A percentile compares a stretch with the other conserved stretches of the same genome.
phyloP scores from a whole-genome alignment of 2,329 filamentous ascomycete species.

The Pseudocercospora macadamiae region DNA sequence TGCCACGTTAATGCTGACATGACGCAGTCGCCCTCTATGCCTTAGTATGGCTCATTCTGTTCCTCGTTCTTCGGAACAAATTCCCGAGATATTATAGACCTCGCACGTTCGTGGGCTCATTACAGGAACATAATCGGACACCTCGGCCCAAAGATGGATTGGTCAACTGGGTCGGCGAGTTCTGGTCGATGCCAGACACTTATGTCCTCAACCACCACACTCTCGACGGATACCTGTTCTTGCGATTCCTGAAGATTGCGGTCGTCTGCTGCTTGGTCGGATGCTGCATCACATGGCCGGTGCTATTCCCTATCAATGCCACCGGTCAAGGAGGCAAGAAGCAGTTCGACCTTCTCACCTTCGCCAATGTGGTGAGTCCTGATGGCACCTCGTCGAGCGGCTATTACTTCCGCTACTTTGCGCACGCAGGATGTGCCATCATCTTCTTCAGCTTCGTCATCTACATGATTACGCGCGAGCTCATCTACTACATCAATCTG shows the following conservation, averaged over 20 bases:
- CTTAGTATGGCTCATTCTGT: slow-evolving; percentile 40
- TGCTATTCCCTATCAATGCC: slow-evolving; percentile 85
- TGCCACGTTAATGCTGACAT: neutral
- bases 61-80: slow-evolving; percentile 46
- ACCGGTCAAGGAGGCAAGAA: slow-evolving; percentile 69
- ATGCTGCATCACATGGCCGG: slow-evolving; percentile 80
- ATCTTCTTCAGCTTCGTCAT: slow-evolving; percentile 85
- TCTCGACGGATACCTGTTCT: slow-evolving; percentile 86
- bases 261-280: slow-evolving; percentile 81
- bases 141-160: slow-evolving; percentile 41
- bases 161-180: slow-evolving; percentile 50
- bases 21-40: slow-evolving; percentile 37
- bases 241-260: slow-evolving; percentile 82
- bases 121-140: slow-evolving; percentile 45
- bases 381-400: slow-evolving; percentile 19
- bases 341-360: slow-evolving; percentile 77
- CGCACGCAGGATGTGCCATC: slow-evolving; percentile 79
- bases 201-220: slow-evolving; percentile 88
- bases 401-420: slow-evolving; percentile 70
- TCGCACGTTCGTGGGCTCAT: slow-evolving; percentile 49
- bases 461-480: slow-evolving; percentile 83
- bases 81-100: slow-evolving; percentile 51
- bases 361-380: slow-evolving; percentile 45
- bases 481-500: slow-evolving; percentile 88
- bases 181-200: slow-evolving; percentile 65